These are phyloP conservation scores for Diaporthe vaccinii DNA, from an alignment of 2,329 filamentous ascomycete genomes.

Conservation along the genomic window DNA sequence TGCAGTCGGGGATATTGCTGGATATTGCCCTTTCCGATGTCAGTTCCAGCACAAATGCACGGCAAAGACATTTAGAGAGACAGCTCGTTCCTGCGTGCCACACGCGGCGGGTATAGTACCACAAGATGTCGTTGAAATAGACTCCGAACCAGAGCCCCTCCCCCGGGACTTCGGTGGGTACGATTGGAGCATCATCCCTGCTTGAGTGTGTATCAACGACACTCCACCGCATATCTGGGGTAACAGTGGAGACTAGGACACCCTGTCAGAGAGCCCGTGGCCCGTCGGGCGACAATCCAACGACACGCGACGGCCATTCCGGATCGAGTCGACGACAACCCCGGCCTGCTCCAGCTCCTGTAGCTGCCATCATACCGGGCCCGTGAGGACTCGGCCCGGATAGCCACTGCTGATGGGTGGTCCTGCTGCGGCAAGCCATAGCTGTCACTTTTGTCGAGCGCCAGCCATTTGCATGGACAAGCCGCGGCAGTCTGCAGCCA, in stretches of 20 bases:
- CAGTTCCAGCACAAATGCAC: slow-evolving; percentile 25
- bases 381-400: slow-evolving; percentile 31
- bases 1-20: slow-evolving; percentile 19
- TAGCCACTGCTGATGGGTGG: slow-evolving; percentile 28
- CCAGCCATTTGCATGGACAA: slow-evolving; percentile 1
- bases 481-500: slow-evolving; percentile 22
- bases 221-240: slow-evolving; percentile 33
- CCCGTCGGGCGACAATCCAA: neutral
- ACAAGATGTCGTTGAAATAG: slow-evolving; percentile 38
- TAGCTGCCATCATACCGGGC: neutral
- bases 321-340: slow-evolving; percentile 22
- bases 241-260: slow-evolving; percentile 33
- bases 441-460: slow-evolving; percentile 26
- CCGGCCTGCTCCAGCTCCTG: slow-evolving; percentile 13
- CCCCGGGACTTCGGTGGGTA: slow-evolving; percentile 29
- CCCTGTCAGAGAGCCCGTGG: slow-evolving; percentile 10
- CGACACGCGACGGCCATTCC: neutral
- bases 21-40: slow-evolving; percentile 28
- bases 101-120: slow-evolving; percentile 35
- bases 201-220: slow-evolving; percentile 16
- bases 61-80: neutral
- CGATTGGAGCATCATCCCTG: slow-evolving; percentile 37
- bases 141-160: slow-evolving; percentile 23
- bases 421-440: slow-evolving; percentile 33
- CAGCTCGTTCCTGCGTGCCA: neutral